Conservation (phyloP, 2,329 filamentous ascomycete genomes). For the Bipolaris victoriae region DNA sequence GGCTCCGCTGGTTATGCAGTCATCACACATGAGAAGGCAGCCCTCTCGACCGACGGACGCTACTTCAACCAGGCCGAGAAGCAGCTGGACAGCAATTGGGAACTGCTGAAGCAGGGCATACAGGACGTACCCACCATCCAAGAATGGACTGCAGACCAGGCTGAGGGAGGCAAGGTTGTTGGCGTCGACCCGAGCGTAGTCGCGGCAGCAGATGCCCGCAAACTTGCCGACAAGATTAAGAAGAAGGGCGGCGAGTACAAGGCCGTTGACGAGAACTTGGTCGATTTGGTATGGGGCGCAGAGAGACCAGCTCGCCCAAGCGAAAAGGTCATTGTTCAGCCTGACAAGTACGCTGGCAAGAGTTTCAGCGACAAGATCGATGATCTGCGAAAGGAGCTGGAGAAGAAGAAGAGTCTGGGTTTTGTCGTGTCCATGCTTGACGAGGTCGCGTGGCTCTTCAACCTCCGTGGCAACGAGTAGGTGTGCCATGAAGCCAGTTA, state of each 20-base stretch:
- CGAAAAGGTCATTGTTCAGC: constrained; percentile 75
- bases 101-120: constrained; percentile 87
- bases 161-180: constrained; percentile 83
- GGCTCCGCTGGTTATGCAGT: constrained; percentile 94
- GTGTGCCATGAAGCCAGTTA: constrained; percentile 20
- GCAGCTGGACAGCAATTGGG: constrained; percentile 91
- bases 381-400: constrained; percentile 86
- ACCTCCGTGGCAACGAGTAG: constrained; percentile 85
- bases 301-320: constrained; percentile 75
- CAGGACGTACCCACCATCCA: constrained; percentile 97
- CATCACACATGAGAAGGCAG: constrained; percentile 83
- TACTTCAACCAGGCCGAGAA: constrained; percentile 97
- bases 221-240: constrained; percentile 83
- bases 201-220: constrained; percentile 73
- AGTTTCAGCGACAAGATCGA: constrained; percentile 80
- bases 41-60: constrained; percentile 90
- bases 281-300: constrained; percentile 87
- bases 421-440: constrained; percentile 95
- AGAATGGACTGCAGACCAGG: constrained; percentile 88
- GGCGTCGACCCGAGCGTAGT: constrained; percentile 90
- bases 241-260: constrained; percentile 83
- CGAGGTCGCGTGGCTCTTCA: constrained; percentile 98
- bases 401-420: constrained; percentile 85
- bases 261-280: constrained; percentile 78
- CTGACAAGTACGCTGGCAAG: constrained; percentile 79